A percentile compares a stretch with the other conserved stretches of the same genome.
phyloP scores from a whole-genome alignment of 1,284 basidiomycete genomes.

The Cryptococcus neoformans region DNA sequence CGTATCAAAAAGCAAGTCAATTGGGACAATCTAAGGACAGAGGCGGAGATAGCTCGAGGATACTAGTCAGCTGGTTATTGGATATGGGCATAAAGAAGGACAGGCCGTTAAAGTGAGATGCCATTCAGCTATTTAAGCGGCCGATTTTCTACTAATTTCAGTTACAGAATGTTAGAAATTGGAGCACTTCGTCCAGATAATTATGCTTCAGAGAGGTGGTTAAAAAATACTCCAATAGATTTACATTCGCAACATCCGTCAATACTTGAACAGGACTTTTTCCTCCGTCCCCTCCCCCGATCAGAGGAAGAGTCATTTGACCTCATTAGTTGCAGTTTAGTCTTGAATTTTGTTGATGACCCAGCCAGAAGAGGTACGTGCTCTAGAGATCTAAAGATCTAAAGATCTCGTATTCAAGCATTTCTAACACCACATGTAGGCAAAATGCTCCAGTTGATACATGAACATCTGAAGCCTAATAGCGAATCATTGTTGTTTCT shows the following conservation, averaged over 20 bases:
- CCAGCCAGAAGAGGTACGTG: slow-evolving; percentile 65
- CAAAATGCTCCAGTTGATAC: slow-evolving; percentile 44
- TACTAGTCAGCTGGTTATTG: slow-evolving; percentile 63
- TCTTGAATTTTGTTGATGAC: slow-evolving; percentile 82
- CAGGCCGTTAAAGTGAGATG: neutral
- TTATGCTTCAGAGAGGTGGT: slow-evolving; percentile 66
- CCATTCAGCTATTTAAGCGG: too few relatives aligned
- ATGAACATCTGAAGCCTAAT: slow-evolving; percentile 57
- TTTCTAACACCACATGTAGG: neutral
- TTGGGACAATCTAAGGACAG: slow-evolving; percentile 73
- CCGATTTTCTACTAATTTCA: too few relatives aligned
- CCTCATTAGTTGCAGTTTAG: slow-evolving; percentile 74
- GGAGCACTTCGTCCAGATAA: slow-evolving; percentile 81
- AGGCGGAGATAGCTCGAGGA: slow-evolving; percentile 78
- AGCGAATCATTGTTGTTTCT: slow-evolving; percentile 64
- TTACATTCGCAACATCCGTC: slow-evolving; percentile 72
- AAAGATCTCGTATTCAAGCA: too few relatives aligned
- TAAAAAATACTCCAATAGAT: slow-evolving; percentile 71
- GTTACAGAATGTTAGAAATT: slow-evolving; percentile 70
- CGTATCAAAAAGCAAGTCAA: slow-evolving; percentile 75
- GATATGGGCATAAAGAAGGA: slow-evolving; percentile 49
- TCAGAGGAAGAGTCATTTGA: slow-evolving; percentile 61
- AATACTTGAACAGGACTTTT: slow-evolving; percentile 77
- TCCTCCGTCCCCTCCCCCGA: slow-evolving; percentile 50
- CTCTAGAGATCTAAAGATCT: neutral